Evolutionary conservation across 768 basidiomycete species (phyloP), one percentile per base, ranked within the genome.

Genomic region (Favolaschia claudopus): DNA sequence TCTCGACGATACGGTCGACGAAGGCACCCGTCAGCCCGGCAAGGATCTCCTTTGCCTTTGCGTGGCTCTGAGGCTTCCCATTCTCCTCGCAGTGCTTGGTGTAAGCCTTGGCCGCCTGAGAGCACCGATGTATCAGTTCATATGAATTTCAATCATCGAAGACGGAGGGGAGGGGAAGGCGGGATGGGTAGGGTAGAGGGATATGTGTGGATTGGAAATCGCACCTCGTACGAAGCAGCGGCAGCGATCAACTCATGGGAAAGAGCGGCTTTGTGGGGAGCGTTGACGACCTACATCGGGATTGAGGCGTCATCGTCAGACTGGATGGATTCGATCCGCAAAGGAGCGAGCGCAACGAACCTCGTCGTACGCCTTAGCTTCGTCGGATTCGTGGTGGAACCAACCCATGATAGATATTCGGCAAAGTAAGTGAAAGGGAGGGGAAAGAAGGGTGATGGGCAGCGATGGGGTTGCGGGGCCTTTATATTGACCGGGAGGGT

Each of bases 221-320:
- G 19, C 28, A 84, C 87, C 79, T 85, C 86, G 72, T 79, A 91
- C 28, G 86, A 72, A 5, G 88, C 89, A 36, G 89, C 89, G 32
- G 74, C 88, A 37, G 86, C 85, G 62, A 91, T 79, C 42, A 89
- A 69, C 73, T 90, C 85, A 69, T 91, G 89, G 6, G 86, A 83
- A 46, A 89, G 72, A 47, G 71, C 47, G 4, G 88, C 82, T 73
- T 87, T 73, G 76, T 89, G 88, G 10, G 78, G 79, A 14, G 78
- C 77, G 45, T 79, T 80, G 17, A 5, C 34, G 4, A 55, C 44
- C 54, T 47, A 25, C 34, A n/a, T 10, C 10, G n/a, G 34, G n/a
- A 10, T 36, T 36, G 12, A 36, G 34, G 12, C n/a, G 34, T n/a
- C 34, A 10, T 10, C 24, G 20, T n/a, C n/a, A n/a, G n/a, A n/a